A percentile compares a stretch with the other conserved stretches of the same genome.
Conservation (phyloP, 768 basidiomycete species). For the Suillus subalutaceus region DNA sequence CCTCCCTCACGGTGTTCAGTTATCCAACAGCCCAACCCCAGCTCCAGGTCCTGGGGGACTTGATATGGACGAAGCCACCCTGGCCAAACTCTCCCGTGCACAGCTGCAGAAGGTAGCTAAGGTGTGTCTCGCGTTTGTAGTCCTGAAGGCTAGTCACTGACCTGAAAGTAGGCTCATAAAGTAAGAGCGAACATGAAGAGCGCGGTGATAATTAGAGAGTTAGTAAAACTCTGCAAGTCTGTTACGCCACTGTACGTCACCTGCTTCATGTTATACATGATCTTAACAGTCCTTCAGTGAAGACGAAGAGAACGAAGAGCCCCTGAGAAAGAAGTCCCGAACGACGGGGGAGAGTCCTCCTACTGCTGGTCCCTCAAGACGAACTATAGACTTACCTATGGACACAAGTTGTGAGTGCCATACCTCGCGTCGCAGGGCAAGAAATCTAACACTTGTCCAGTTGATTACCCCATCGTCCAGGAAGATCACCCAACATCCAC, state of each 20-base stretch:
- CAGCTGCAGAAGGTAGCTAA: constrained; percentile 11
- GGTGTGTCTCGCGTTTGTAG: not conserved
- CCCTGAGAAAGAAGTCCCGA: not conserved
- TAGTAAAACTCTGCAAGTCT: constrained; percentile 15
- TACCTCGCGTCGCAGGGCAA: constrained; percentile 17
- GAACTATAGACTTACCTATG: constrained; percentile 19
- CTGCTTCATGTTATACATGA: constrained; percentile 7
- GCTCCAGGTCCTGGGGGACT: not conserved
- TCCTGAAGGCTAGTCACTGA: not conserved
- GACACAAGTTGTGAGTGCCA: constrained; percentile 29
- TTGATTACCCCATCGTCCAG: not conserved
- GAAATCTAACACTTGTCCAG: not conserved
- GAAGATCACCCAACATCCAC: not conserved
- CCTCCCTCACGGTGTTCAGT: not conserved
- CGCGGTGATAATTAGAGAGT: constrained; percentile 21
- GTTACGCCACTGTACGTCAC: not conserved
- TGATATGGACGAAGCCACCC: constrained; percentile 18
- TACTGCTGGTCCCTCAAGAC: not conserved
- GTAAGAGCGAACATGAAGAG: constrained; percentile 25
- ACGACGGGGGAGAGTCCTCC: constrained; percentile 1
- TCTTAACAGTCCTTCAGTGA: constrained; percentile 16
- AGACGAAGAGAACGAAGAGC: constrained; percentile 17
- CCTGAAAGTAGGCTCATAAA: constrained; percentile 19
- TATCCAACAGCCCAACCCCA: not conserved
- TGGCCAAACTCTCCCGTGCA: constrained; percentile 27